Evolutionary conservation across 192 early-diverging fungal genomes (phyloP), one percentile per base, ranked within the genome.

Genomic region (Podila minutissima): DNA sequence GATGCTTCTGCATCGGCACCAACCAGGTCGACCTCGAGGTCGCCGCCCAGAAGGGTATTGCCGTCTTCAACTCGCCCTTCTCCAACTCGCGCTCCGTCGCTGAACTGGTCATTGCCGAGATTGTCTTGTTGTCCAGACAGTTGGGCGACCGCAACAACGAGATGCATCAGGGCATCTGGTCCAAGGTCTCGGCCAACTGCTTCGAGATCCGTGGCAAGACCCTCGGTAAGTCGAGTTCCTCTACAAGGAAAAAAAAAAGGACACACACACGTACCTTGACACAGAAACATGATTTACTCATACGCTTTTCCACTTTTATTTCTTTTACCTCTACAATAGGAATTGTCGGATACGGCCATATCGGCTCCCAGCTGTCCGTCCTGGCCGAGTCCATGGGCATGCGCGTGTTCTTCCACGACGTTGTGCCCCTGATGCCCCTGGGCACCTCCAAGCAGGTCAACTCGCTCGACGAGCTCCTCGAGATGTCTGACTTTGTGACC

Each of bases 281-380:
- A 24, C 9, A 22, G 1, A 55, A 10, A 55, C 51, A 22, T 24
- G 7, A 10, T 41, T 9, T n/a, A n/a, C 66, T 55, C 53, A 53
- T 28, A 13, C 67, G n/a, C n/a, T n/a, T 69, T 35, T 58, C 55
- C 33, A 20, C 31, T 10, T 58, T n/a, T n/a, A n/a, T 33, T 57
- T 57, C 13, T 7, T 24, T 35, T 41, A n/a, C 20, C 41, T 10
- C 26, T 41, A 8, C 12, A 41, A 61, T 59, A 85, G 94, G 98
- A 67, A 99, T 99, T 81, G 87, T 99, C 61, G 98, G 98, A 12
- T 98, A 99, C 84, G 98, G 98, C 26, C 97, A 99, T 86, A 99
- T 99, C 79, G 98, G 98, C 58, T 91, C 95, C 8, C 98, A 99
- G 86, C 88, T 99, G 33, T 96, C 97, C 38, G 98, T 98, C 10